Percentiles rank a stretch among this genome's conserved stretches.
These are phyloP conservation scores for Jaminaea rosea DNA, from an alignment of 1,284 basidiomycete species.

Conservation along the genomic window DNA sequence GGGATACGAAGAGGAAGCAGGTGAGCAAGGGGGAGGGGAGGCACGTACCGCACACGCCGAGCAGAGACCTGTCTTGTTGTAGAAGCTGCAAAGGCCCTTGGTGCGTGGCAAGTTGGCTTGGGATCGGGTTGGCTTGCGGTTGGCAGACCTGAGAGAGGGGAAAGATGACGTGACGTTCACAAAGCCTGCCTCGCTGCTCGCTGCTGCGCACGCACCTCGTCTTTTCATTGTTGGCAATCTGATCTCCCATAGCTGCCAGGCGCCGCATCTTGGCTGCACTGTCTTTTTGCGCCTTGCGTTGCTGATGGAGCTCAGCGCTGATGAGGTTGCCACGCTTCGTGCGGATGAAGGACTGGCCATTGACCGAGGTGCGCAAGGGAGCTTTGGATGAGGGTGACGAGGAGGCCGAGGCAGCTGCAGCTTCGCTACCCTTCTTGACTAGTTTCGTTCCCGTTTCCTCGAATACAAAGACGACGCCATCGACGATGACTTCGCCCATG, in stretches of 20 bases:
- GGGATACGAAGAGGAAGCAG: background rate
- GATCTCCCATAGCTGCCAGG: slow-evolving; percentile 23
- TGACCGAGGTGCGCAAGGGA: slow-evolving; percentile 38
- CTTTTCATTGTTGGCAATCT: slow-evolving; percentile 12
- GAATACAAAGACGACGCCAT: slow-evolving; percentile 52
- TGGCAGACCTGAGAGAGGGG: no score
- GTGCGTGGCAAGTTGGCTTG: slow-evolving; percentile 1
- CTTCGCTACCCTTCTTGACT: slow-evolving; percentile 40
- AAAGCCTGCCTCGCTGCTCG: no score
- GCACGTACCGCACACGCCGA: background rate
- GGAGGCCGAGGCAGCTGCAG: slow-evolving; percentile 2
- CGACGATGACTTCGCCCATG: slow-evolving; percentile 50
- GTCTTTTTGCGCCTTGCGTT: slow-evolving; percentile 25
- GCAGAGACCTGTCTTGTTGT: slow-evolving; percentile 28
- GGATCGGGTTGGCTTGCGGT: no score
- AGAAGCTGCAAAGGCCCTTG: slow-evolving; percentile 30
- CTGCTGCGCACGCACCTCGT: slow-evolving; percentile 5
- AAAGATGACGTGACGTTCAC: no score
- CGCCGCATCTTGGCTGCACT: slow-evolving; percentile 21
- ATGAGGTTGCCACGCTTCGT: slow-evolving; percentile 51
- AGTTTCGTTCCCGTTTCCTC: slow-evolving; percentile 51
- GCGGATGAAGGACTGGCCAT: slow-evolving; percentile 47
- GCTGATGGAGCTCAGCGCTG: slow-evolving; percentile 35
- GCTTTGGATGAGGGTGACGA: background rate
- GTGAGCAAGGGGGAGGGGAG: background rate